These are phyloP conservation scores for Phylloporus sp. DNA, from an alignment of 768 basidiomycete genomes.

Conservation along the genomic window DNA sequence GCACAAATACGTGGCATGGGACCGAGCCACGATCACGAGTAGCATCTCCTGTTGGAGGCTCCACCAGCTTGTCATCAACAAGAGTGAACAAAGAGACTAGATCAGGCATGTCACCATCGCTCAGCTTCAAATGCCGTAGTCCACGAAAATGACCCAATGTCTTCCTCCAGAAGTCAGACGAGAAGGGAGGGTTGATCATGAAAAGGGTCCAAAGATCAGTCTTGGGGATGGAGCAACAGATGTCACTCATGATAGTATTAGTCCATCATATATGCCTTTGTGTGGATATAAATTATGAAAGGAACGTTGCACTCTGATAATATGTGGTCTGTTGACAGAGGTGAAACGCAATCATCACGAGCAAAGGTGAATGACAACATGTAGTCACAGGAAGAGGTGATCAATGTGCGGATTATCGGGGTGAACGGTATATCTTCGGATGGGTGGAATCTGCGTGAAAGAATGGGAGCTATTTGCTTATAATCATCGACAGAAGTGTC, in stretches of 20 bases:
- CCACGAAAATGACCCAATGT: neutral
- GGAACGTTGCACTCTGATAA: constrained; percentile 1
- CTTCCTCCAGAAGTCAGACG: constrained; percentile 2
- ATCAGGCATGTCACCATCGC: neutral
- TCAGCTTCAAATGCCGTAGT: neutral
- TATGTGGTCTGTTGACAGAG: neutral
- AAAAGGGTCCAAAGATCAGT: neutral
- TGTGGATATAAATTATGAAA: neutral
- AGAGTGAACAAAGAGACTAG: neutral
- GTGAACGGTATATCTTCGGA: neutral
- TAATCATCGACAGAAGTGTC: neutral
- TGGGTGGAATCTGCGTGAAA: neutral
- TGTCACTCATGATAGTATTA: neutral
- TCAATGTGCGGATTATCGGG: neutral
- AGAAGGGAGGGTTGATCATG: neutral
- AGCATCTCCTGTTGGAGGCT: neutral
- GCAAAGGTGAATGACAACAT: neutral
- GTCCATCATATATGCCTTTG: neutral
- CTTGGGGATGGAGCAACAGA: constrained; percentile 1
- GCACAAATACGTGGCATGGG: neutral
- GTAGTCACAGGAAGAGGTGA: too few species aligned
- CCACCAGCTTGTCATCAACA: neutral
- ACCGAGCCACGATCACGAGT: neutral
- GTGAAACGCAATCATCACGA: neutral
- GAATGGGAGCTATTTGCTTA: neutral